A percentile compares a stretch with the other conserved stretches of the same genome.
Evolutionary conservation across 139 green algal genomes (phyloP).

Genomic region (Bryopsis sp.): DNA sequence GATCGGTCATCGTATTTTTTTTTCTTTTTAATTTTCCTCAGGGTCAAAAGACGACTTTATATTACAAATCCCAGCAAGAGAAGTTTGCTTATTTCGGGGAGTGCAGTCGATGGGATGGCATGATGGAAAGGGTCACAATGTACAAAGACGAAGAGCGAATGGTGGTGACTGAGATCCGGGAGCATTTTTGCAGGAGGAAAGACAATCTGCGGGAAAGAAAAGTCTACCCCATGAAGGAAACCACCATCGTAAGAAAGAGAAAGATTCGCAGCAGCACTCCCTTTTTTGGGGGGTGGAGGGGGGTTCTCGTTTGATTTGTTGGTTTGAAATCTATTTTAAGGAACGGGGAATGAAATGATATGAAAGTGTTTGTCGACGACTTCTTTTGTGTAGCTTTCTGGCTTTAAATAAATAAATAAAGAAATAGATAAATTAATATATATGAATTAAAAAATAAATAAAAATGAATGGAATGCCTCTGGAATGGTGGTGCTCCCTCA

Average conservation of each 20-base stretch:
- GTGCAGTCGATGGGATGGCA: conserved; percentile 68
- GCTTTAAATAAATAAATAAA: too few relatives aligned
- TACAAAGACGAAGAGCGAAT: conserved; percentile 52
- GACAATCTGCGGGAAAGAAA: conserved; percentile 62
- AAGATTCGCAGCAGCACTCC: too few relatives aligned
- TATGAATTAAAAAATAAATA: too few relatives aligned
- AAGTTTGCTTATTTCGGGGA: conserved; percentile 73
- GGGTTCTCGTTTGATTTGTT: too few relatives aligned
- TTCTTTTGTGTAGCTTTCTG: too few relatives aligned
- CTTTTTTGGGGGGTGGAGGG: too few relatives aligned
- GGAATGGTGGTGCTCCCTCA: neutral
- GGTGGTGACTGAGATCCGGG: conserved; percentile 30
- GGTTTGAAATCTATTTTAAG: too few relatives aligned
- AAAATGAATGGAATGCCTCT: too few relatives aligned
- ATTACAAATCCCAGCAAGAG: conserved; percentile 48
- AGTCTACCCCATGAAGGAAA: conserved; percentile 34
- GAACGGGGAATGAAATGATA: too few relatives aligned
- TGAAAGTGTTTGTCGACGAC: too few relatives aligned
- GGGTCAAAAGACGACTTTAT: conserved; percentile 48
- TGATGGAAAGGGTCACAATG: conserved; percentile 55
- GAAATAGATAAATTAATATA: too few relatives aligned
- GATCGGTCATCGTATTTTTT: neutral
- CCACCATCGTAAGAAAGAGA: conserved; percentile 3
- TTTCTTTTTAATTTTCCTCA: conserved; percentile 19
- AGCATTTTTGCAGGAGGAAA: conserved; percentile 50